Base-by-base conservation (phyloP, 129 eudicot species). In the Glebionis coronaria region DNA sequence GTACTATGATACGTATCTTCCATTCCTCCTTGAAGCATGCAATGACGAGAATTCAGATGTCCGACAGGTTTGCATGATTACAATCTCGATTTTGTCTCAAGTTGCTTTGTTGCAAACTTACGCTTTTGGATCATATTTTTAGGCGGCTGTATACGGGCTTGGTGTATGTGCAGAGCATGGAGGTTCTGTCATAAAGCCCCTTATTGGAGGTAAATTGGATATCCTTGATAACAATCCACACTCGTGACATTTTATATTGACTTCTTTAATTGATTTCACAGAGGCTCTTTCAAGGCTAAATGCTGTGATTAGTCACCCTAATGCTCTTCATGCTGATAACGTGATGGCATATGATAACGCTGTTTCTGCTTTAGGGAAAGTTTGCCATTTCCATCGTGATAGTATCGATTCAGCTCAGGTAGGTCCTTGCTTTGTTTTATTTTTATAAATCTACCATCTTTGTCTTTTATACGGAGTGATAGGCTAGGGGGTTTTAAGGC, bases 331-430 rank as follows among this genome's bases (percentile, higher is more conserved):
- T 58, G 63, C 95, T 88, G 99, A 93, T 6, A 88, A 89, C 52
- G 81, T 88, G 44, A 88, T 93, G 99, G 95, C 99, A 50, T 93
- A 91, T 82, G 98, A 91, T 70, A 88, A 91, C 85, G 96, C 98
- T 19, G 98, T 91, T 67, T 91, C 98, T 63, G 98, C 98, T 42
- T 83, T 91, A n/a, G 96, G 98, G 56, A 91, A 88, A 78, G 78
- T 91, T 56, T 91, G 96, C 65, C 94, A 80, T 51, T 91, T 88
- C 67, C 96, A 91, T 67, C 94, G 91, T 29, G 95, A 88, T 67
- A 69, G 83, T 63, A 88, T 91, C 74, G 83, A 93, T 70, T 74
- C 96, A 56, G 82, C 96, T 65, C 96, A 88, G 96, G 98, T 91
- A 77, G 18, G 16, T 50, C 19, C 6, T 13, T 16, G 9, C 6